Evolutionary conservation across 495 filamentous ascomycete genomes (phyloP).

Genomic region (Margaritispora aquatica): DNA sequence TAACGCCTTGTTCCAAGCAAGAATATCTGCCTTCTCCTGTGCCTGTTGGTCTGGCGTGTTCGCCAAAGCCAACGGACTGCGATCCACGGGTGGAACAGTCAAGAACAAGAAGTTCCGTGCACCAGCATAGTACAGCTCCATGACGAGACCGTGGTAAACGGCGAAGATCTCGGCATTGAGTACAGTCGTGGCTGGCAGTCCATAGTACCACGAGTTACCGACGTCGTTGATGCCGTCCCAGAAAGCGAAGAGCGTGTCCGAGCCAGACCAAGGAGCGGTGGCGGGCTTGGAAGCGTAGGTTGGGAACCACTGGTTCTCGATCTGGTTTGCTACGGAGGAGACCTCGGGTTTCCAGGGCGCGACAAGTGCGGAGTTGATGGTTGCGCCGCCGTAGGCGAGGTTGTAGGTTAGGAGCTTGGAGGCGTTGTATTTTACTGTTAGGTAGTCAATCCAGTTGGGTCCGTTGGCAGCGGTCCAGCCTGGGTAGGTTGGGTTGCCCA

Average conservation of each 20-base stretch:
- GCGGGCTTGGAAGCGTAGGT: constrained; percentile 22
- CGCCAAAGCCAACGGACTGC: constrained; percentile 25
- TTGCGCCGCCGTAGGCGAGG: constrained; percentile 64
- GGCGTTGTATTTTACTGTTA: constrained; percentile 47
- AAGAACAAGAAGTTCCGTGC: constrained; percentile 43
- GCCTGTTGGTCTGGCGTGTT: constrained; percentile 9
- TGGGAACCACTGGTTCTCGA: constrained; percentile 35
- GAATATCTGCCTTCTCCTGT: constrained; percentile 18
- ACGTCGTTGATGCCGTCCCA: constrained; percentile 83
- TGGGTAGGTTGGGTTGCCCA: constrained; percentile 68
- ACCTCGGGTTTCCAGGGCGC: constrained; percentile 43
- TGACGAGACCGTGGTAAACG: constrained; percentile 33
- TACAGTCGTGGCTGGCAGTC: constrained; percentile 1
- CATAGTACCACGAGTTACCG: constrained; percentile 51
- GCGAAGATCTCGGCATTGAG: constrained; percentile 28
- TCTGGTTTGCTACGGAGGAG: constrained; percentile 52
- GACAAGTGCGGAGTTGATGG: constrained; percentile 55
- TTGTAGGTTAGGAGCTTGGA: constrained; percentile 53
- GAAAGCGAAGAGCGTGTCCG: constrained; percentile 57
- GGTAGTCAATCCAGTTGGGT: constrained; percentile 64
- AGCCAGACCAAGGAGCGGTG: constrained; percentile 52
- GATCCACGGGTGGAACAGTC: constrained; percentile 44
- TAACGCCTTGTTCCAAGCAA: constrained; percentile 28
- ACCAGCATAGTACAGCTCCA: constrained; percentile 34
- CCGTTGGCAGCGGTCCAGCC: constrained; percentile 54